Percentiles rank a stretch among this genome's conserved stretches.
phyloP scores from a whole-genome alignment of 2,329 filamentous ascomycete species.

The Pyrenochaeta sp. region DNA sequence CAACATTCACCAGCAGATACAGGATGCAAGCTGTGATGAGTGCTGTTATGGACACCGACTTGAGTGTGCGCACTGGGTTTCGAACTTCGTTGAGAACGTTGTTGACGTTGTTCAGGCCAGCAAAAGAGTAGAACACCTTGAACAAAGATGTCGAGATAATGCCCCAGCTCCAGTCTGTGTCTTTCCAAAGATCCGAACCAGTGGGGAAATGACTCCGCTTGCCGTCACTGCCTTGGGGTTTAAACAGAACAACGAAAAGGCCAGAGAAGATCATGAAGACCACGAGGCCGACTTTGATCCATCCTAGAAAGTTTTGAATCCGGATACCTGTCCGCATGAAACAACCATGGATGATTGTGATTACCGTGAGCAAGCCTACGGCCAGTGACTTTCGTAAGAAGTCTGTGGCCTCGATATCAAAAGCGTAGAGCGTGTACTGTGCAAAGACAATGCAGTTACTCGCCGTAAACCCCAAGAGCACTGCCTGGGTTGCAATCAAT shows the following conservation, averaged over 20 bases:
- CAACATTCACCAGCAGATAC: constrained; percentile 73
- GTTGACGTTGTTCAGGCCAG: constrained; percentile 72
- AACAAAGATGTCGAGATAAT: constrained; percentile 72
- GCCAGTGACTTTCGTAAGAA: constrained; percentile 62
- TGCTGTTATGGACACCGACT: constrained; percentile 67
- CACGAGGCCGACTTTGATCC: constrained; percentile 51
- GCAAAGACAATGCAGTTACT: constrained; percentile 76
- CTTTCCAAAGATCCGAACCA: constrained; percentile 68
- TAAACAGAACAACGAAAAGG: constrained; percentile 45
- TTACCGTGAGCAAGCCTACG: constrained; percentile 47
- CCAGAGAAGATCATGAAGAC: constrained; percentile 52
- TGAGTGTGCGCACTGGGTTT: constrained; percentile 71
- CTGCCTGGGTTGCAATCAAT: constrained; percentile 69
- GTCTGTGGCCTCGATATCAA: constrained; percentile 61
- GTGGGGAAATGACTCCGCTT: constrained; percentile 32
- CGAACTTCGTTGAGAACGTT: constrained; percentile 77
- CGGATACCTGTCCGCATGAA: constrained; percentile 47
- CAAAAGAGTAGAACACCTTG: constrained; percentile 74
- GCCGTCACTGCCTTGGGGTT: constrained; percentile 22
- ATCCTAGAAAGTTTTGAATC: constrained; percentile 51
- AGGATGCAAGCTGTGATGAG: constrained; percentile 69
- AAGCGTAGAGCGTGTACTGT: constrained; percentile 69
- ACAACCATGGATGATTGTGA: constrained; percentile 50
- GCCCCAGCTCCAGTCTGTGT: constrained; percentile 74
- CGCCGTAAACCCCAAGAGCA: constrained; percentile 72